Conservation (phyloP, 2,329 filamentous ascomycete genomes). For the Nigrospora oryzae region DNA sequence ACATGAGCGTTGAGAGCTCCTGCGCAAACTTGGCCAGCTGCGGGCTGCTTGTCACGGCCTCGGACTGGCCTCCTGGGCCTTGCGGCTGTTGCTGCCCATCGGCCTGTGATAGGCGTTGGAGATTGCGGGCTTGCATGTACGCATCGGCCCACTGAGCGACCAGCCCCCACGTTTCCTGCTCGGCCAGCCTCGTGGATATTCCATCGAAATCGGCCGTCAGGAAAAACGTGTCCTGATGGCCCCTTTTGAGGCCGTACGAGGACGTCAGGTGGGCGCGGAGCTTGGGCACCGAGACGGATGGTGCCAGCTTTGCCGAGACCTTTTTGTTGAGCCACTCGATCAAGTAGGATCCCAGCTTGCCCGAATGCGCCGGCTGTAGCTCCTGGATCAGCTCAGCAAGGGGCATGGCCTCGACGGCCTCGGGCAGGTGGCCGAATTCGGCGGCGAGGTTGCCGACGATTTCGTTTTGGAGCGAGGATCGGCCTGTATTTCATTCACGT, state of each 20-base stretch:
- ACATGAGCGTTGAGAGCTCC: neutral
- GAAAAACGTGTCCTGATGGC: neutral
- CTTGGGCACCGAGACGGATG: neutral
- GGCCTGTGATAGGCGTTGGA: constrained; percentile 20
- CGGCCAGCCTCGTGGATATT: too few relatives aligned
- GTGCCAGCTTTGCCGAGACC: neutral
- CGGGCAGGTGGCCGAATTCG: neutral
- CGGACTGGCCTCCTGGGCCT: too few relatives aligned
- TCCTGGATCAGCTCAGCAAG: neutral
- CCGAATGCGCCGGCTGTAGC: neutral
- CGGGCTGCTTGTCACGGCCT: neutral
- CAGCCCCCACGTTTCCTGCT: neutral
- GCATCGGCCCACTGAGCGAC: too few relatives aligned
- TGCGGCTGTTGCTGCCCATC: neutral
- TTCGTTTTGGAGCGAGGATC: neutral
- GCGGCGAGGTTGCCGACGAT: neutral
- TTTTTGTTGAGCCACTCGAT: neutral
- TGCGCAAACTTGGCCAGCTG: neutral
- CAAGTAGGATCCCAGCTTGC: neutral
- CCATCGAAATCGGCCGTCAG: neutral
- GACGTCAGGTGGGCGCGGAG: neutral
- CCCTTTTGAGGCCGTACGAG: neutral
- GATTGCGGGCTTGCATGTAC: too few relatives aligned
- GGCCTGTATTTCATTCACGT: neutral
- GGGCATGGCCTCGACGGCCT: neutral